phyloP scores from a whole-genome alignment of 225 moss, liverwort and hornwort genomes.

The Thuidium tamariscinum region DNA sequence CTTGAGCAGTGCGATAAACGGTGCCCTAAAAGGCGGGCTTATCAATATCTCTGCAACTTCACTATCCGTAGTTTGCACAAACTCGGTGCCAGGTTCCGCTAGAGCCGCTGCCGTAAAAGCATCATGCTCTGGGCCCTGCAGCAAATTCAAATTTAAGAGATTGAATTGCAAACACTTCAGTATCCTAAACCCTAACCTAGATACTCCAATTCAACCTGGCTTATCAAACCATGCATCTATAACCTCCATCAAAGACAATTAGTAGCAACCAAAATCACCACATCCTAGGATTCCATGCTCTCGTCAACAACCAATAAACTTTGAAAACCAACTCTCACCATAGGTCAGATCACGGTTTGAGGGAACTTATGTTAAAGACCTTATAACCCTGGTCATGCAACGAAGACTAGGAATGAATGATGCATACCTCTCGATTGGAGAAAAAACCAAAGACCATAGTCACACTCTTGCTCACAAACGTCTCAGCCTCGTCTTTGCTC shows the following conservation, averaged over 20 bases:
- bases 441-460: conserved; percentile 59
- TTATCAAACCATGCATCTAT: neutral
- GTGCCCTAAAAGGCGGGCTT: conserved; percentile 8
- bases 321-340: neutral
- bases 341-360: neutral
- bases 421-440: conserved; percentile 42
- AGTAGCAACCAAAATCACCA: neutral
- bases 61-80: conserved; percentile 51
- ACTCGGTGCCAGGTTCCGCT: conserved; percentile 39
- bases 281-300: neutral
- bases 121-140: conserved; percentile 61
- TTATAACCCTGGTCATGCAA: neutral
- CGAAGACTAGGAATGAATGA: neutral
- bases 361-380: neutral
- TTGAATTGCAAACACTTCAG: neutral
- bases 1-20: conserved; percentile 58
- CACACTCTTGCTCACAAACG: conserved; percentile 21
- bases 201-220: neutral
- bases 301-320: neutral
- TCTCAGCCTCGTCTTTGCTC: conserved; percentile 40
- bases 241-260: neutral
- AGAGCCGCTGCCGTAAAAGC: conserved; percentile 48
- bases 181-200: neutral
- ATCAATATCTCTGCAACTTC: conserved; percentile 37
- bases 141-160: neutral